Evolutionary conservation across 2,329 filamentous ascomycete species (phyloP).

Genomic region (Apiospora aurea): DNA sequence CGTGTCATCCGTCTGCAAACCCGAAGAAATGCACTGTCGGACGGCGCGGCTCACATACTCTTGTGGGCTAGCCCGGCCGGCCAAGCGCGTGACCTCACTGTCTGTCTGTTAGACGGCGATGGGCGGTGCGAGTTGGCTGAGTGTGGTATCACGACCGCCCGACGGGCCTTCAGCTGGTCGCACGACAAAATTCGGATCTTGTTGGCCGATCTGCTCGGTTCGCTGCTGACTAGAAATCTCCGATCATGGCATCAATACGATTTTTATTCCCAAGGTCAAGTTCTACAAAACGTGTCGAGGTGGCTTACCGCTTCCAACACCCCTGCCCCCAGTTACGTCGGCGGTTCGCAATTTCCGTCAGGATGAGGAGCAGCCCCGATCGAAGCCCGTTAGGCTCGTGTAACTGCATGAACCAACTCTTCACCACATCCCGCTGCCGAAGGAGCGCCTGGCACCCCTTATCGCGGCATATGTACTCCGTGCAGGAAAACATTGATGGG

Average conservation of each 20-base stretch:
- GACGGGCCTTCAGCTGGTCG: background rate
- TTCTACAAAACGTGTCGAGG: slow-evolving; percentile 10
- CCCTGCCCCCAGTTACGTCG: slow-evolving; percentile 1
- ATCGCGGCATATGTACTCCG: background rate
- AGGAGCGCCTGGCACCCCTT: background rate
- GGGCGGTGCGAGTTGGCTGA: background rate
- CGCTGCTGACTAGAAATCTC: slow-evolving; percentile 9
- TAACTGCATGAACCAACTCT: slow-evolving; percentile 3
- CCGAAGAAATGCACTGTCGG: slow-evolving; percentile 9
- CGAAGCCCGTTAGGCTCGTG: slow-evolving; percentile 12
- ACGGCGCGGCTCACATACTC: slow-evolving; percentile 14
- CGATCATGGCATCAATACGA: slow-evolving; percentile 5
- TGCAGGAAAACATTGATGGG: background rate
- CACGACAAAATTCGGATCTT: slow-evolving; percentile 20
- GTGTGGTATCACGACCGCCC: slow-evolving; percentile 3
- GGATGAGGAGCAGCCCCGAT: background rate
- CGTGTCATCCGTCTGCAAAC: background rate
- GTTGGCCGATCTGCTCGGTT: slow-evolving; percentile 14
- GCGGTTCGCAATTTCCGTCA: background rate
- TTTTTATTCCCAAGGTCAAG: background rate
- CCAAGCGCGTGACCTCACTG: background rate
- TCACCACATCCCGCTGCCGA: background rate
- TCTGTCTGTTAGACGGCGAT: background rate
- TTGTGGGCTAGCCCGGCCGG: background rate
- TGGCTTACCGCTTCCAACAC: slow-evolving; percentile 5